Evolutionary conservation across 2,329 filamentous ascomycete species (phyloP).

Genomic region (Fusarium goolgardi): DNA sequence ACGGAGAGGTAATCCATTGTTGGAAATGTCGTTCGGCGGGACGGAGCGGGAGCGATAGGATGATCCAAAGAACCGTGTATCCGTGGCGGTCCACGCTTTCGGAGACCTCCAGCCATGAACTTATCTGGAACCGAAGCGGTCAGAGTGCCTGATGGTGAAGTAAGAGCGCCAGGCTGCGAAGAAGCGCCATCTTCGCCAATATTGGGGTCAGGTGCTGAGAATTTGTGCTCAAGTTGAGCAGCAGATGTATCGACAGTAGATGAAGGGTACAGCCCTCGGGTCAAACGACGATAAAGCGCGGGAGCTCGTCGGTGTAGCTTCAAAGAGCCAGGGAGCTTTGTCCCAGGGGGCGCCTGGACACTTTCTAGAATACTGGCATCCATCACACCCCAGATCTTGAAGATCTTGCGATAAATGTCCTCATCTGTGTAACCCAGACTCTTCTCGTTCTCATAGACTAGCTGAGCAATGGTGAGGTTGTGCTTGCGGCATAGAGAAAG

Average conservation of each 20-base stretch:
- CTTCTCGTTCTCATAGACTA: slow-evolving; percentile 65
- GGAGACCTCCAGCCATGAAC: slow-evolving; percentile 7
- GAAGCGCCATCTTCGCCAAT: slow-evolving; percentile 17
- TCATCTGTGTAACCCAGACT: slow-evolving; percentile 63
- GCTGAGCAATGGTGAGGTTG: slow-evolving; percentile 63
- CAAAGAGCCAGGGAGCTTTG: slow-evolving; percentile 59
- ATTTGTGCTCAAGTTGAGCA: slow-evolving; percentile 28
- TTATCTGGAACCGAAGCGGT: slow-evolving; percentile 12
- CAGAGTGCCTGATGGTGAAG: neutral
- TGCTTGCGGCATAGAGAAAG: slow-evolving; percentile 61
- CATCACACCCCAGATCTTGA: slow-evolving; percentile 64
- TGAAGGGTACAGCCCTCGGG: slow-evolving; percentile 59
- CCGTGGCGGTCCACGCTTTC: slow-evolving; percentile 52
- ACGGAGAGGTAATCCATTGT: slow-evolving; percentile 64
- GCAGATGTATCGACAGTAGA: slow-evolving; percentile 23
- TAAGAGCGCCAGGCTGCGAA: slow-evolving; percentile 10
- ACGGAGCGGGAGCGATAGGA: slow-evolving; percentile 59
- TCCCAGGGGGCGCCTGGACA: slow-evolving; percentile 58
- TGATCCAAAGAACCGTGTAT: slow-evolving; percentile 60
- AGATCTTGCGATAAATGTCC: slow-evolving; percentile 60
- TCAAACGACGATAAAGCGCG: slow-evolving; percentile 58
- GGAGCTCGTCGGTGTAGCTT: slow-evolving; percentile 61
- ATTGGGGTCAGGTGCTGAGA: slow-evolving; percentile 10
- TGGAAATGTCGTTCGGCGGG: slow-evolving; percentile 60
- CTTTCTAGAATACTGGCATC: slow-evolving; percentile 63